These are phyloP conservation scores for Candida mesenterica DNA, from an alignment of 1,139 yeast species.

Conservation along the genomic window DNA sequence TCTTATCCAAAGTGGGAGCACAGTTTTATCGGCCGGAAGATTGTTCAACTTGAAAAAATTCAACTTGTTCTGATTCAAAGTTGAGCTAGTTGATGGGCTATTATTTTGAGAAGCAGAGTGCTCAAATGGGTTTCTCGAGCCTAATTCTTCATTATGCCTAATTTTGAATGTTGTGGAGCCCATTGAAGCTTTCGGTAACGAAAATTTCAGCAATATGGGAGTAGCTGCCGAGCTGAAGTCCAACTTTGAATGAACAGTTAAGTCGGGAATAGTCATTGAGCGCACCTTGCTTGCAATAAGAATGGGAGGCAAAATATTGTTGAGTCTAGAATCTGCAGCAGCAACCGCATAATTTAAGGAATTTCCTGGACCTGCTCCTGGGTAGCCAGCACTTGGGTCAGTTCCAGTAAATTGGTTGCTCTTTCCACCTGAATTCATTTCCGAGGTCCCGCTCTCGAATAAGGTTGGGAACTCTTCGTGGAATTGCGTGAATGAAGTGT, in stretches of 20 bases:
- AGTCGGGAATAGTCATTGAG: slow-evolving; percentile 7
- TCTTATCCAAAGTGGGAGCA: slow-evolving; percentile 35
- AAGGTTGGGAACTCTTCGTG: slow-evolving; percentile 19
- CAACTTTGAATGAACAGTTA: slow-evolving; percentile 4
- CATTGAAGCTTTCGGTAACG: slow-evolving; percentile 22
- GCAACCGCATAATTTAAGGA: slow-evolving; percentile 1
- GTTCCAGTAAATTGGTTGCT: neutral
- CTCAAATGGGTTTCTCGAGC: slow-evolving; percentile 21
- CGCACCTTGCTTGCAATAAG: slow-evolving; percentile 6
- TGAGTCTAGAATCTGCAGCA: neutral
- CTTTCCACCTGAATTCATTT: neutral
- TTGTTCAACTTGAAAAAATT: slow-evolving; percentile 17
- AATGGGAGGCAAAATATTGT: slow-evolving; percentile 11
- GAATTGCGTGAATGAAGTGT: slow-evolving; percentile 34
- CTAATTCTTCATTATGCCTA: slow-evolving; percentile 38
- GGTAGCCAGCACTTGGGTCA: slow-evolving; percentile 1
- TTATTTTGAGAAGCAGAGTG: slow-evolving; percentile 10
- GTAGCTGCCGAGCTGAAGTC: slow-evolving; percentile 17
- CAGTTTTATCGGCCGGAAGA: slow-evolving; percentile 13
- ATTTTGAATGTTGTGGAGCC: slow-evolving; percentile 29
- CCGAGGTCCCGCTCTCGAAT: slow-evolving; percentile 14
- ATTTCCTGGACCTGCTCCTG: neutral
- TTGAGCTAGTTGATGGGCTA: slow-evolving; percentile 7
- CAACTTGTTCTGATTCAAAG: slow-evolving; percentile 16
- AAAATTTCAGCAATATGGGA: slow-evolving; percentile 31